These are phyloP conservation scores for Syzygium malaccense DNA, from an alignment of 441 rosid species.

Conservation along the genomic window DNA sequence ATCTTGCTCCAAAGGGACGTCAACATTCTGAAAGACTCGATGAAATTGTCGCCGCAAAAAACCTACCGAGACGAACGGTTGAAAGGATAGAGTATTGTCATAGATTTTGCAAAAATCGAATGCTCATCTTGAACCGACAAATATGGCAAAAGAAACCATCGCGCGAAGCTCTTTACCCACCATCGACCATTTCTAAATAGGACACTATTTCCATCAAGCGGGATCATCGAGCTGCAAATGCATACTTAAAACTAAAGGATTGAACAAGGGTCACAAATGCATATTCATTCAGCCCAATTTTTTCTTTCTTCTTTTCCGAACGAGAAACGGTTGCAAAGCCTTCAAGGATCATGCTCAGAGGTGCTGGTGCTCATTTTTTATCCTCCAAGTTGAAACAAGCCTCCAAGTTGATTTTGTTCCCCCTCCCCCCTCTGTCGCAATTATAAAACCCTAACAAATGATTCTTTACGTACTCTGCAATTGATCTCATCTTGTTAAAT, in stretches of 20 bases:
- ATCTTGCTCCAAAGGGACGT: too few relatives aligned
- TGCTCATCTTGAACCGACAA: neutral
- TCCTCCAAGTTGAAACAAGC: neutral
- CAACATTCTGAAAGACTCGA: constrained; percentile 14
- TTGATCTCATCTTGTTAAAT: neutral
- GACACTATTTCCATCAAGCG: neutral
- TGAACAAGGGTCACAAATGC: neutral
- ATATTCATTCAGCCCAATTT: neutral
- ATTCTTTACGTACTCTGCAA: neutral
- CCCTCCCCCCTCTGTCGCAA: too few relatives aligned
- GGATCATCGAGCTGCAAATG: neutral
- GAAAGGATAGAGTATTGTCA: neutral
- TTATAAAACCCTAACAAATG: neutral
- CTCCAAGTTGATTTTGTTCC: neutral
- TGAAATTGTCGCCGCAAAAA: constrained; percentile 25
- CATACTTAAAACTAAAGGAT: neutral
- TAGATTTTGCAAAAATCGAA: neutral
- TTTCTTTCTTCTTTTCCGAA: neutral
- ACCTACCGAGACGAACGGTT: constrained; percentile 8
- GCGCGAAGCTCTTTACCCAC: neutral
- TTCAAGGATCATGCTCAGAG: neutral
- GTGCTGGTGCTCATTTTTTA: neutral
- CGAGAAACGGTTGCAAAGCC: neutral
- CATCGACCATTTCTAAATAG: neutral
- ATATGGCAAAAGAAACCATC: neutral